Conservation (phyloP, 306 rosid species). For the Dalbergia oliveri region DNA sequence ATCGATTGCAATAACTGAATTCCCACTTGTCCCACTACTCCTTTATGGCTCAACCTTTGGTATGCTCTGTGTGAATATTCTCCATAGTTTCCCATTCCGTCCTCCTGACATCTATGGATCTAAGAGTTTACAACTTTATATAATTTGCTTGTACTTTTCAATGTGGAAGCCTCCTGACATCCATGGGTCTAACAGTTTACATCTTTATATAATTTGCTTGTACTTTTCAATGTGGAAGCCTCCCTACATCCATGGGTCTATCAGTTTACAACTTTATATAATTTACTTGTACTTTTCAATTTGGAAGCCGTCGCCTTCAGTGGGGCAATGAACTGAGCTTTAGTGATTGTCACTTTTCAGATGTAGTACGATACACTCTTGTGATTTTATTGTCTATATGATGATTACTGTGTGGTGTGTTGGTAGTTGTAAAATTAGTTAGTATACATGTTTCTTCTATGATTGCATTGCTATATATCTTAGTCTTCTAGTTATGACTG, state of each 20-base stretch:
- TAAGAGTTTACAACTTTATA: no score
- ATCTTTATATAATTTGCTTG: background rate
- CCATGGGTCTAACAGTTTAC: no score
- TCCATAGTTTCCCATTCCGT: no score
- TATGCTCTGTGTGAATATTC: no score
- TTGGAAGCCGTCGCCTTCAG: background rate
- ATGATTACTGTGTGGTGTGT: background rate
- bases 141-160: background rate
- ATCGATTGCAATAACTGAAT: no score
- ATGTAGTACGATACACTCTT: slow-evolving; percentile 19
- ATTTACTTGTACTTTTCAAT: background rate
- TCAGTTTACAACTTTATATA: no score
- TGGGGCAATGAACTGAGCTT: slow-evolving; percentile 29
- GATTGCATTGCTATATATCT: slow-evolving; percentile 10
- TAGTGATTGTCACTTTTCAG: slow-evolving; percentile 14
- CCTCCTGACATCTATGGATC: no score
- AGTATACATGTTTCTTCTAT: slow-evolving; percentile 4
- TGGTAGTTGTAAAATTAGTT: slow-evolving; percentile 18
- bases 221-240: background rate
- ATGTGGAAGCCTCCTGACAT: background rate
- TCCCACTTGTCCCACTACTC: no score
- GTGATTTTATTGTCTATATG: slow-evolving; percentile 1
- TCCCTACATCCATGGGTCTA: no score
- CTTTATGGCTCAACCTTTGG: no score
- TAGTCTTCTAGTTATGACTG: slow-evolving; percentile 16